Conservation (phyloP, 192 early-diverging fungal species). For the Dissophora ornata region DNA sequence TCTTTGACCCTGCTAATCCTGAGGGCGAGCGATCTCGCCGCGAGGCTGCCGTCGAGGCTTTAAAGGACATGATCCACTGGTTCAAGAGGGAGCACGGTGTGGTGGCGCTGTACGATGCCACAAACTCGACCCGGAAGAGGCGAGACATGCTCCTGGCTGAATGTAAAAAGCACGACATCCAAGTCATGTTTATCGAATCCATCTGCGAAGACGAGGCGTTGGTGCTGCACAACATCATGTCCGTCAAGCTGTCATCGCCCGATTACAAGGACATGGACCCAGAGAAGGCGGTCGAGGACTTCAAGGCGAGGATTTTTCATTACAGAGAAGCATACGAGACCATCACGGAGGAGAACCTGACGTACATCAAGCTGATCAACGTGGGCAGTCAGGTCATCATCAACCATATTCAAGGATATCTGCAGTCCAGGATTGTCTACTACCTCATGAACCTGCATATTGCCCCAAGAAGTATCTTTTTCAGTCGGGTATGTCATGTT, state of each 20-base stretch:
- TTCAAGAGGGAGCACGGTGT: conserved; percentile 83
- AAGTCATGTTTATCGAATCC: conserved; percentile 97
- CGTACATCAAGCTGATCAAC: conserved; percentile 96
- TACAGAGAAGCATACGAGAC: conserved; percentile 94
- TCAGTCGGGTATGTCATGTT: conserved; percentile 69
- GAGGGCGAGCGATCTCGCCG: conserved; percentile 77
- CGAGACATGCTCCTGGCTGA: conserved; percentile 78
- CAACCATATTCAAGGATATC: conserved; percentile 94
- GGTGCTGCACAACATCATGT: conserved; percentile 91
- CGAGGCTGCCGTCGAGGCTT: conserved; percentile 83
- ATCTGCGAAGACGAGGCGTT: conserved; percentile 92
- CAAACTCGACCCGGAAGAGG: conserved; percentile 91
- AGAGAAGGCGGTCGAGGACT: conserved; percentile 90
- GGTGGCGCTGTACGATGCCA: conserved; percentile 98
- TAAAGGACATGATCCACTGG: conserved; percentile 95
- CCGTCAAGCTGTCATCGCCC: conserved; percentile 95
- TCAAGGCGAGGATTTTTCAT: conserved; percentile 90
- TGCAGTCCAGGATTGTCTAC: conserved; percentile 97
- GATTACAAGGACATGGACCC: conserved; percentile 94
- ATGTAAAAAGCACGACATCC: conserved; percentile 78
- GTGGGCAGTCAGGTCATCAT: conserved; percentile 92
- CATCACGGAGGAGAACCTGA: conserved; percentile 74
- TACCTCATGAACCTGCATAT: conserved; percentile 99
- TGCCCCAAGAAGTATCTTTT: conserved; percentile 92
- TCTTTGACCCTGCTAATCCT: conserved; percentile 91